Evolutionary conservation across 2,329 filamentous ascomycete genomes (phyloP), one percentile per base, ranked within the genome.

Genomic region (Colletotrichum siamense): DNA sequence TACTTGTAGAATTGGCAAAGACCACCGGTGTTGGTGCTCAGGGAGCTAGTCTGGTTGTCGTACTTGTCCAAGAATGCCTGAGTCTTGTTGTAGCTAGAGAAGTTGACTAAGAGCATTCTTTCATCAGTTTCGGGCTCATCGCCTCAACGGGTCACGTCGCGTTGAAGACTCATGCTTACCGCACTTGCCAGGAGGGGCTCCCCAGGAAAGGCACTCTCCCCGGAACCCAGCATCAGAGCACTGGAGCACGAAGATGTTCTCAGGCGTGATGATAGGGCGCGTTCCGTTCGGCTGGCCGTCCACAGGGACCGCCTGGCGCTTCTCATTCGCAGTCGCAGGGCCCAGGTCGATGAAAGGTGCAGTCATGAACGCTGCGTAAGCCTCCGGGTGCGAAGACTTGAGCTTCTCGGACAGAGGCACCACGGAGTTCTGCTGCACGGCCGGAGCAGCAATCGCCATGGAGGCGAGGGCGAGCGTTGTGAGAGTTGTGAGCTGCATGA

Each of bases 1-100:
- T 62, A 73, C 64, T 76, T 76, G 55, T 76, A 76, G 34, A 76
- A 74, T 28, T 76, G 74, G 16, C 74, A 76, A 6, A 69, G 49
- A 18, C 74, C 74, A 3, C 74, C 74, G 4, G 70, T 76, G 65
- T 76, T 76, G 6, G 74, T 65, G 28, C 74, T 76, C 34, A 76
- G 34, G 1, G 70, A 73, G 24, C 63, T 73, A 2, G 74, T 76
- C 34, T 76, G 70, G 22, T 76, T 76, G 3, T 76, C 74, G 2
- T 55, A 76, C 59, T 76, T 69, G 28, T 76, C 34, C 18, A 74
- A 10, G 34, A 76, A 76, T 4, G 55, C 18, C 64, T 65, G 70
- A 1, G 28, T 73, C 4, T 36, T 65, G 64, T 76, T 76, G 59
- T 61, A 76, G 70, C 65, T 74, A 4, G 59, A 66, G 18, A 65